phyloP scores from a whole-genome alignment of 2,329 filamentous ascomycete genomes.

The Sclerotinia nivalis region DNA sequence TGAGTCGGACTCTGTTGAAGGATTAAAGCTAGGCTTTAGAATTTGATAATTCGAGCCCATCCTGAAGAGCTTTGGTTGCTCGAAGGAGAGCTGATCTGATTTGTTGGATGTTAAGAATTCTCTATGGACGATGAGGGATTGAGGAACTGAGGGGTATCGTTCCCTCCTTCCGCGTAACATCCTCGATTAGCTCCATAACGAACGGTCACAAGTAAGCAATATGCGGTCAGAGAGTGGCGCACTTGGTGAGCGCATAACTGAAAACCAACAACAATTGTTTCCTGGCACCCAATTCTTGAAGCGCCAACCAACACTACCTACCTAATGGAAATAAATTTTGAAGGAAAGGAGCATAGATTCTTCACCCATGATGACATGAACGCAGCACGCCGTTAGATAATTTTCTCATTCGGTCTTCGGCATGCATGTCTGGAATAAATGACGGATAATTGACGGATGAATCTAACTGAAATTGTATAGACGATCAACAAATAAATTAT shows the following conservation, averaged over 20 bases:
- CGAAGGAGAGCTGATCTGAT: background rate
- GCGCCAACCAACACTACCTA: background rate
- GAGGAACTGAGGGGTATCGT: background rate
- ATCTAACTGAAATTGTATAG: background rate
- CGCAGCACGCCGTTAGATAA: background rate
- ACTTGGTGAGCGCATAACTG: background rate
- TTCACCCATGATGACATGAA: background rate
- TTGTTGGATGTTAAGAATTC: background rate
- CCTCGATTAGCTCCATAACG: background rate
- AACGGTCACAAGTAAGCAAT: background rate
- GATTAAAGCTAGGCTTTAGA: conserved; percentile 36
- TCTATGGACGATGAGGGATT: background rate
- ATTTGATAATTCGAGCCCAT: conserved; percentile 17
- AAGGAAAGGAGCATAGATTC: background rate
- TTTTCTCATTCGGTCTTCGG: background rate
- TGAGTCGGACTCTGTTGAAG: conserved; percentile 38
- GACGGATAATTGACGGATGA: background rate
- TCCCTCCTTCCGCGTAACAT: background rate
- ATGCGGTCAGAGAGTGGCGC: background rate
- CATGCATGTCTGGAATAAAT: background rate
- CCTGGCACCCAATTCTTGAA: background rate
- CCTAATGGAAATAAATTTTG: background rate
- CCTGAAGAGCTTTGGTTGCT: background rate
- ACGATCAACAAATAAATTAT: background rate
- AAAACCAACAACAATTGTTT: background rate